These are phyloP conservation scores for Petunia axillaris DNA, from an alignment of 257 asterid species.

Conservation along the genomic window DNA sequence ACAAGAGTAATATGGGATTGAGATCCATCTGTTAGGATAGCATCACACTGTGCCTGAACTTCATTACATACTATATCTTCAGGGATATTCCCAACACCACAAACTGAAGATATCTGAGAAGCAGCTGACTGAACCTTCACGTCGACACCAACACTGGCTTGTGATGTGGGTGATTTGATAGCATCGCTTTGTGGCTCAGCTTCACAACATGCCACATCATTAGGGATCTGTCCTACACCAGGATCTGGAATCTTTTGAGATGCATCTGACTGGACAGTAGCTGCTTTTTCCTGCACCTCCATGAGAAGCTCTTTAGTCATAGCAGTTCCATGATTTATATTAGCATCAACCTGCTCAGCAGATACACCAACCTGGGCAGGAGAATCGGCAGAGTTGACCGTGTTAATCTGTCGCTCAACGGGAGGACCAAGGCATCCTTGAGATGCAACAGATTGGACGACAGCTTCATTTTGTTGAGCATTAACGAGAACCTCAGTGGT, in stretches of 20 bases:
- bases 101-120: constrained; percentile 16
- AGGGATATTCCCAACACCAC: constrained; percentile 18
- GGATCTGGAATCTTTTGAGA: constrained; percentile 21
- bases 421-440: constrained; percentile 23
- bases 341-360: neutral
- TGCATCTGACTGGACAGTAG: constrained; percentile 20
- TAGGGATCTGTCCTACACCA: neutral
- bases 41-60: constrained; percentile 22
- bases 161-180: constrained; percentile 24
- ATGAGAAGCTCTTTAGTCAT: constrained; percentile 2
- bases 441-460: constrained; percentile 26
- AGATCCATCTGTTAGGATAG: constrained; percentile 11
- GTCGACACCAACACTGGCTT: neutral
- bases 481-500: constrained; percentile 5
- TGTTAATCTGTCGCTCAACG: constrained; percentile 15
- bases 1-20: neutral
- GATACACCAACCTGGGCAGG: constrained; percentile 25
- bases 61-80: constrained; percentile 22
- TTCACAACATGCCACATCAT: constrained; percentile 4
- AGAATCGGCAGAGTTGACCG: constrained; percentile 19
- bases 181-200: constrained; percentile 12
- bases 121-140: constrained; percentile 8
- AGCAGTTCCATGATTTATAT: neutral
- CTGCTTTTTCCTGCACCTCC: constrained; percentile 21
- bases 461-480: neutral